Evolutionary conservation across 2,329 filamentous ascomycete genomes (phyloP).

Genomic region (Colletotrichum navitas): DNA sequence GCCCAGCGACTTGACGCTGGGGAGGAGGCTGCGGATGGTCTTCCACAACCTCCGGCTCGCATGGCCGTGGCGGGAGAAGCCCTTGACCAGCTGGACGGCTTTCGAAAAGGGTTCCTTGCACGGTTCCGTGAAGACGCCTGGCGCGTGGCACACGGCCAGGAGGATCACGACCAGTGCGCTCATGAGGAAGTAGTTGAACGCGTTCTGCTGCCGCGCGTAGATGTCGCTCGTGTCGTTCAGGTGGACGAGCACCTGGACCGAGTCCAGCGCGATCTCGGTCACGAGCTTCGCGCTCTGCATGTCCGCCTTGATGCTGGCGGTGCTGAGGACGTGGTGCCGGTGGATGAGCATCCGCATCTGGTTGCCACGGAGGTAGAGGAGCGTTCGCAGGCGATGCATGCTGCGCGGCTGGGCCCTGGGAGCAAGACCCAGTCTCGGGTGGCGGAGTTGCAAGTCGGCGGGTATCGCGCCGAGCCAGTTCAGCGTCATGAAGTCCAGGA

Average conservation of each 20-base stretch:
- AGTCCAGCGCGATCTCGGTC: constrained; percentile 52
- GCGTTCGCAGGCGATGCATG: constrained; percentile 56
- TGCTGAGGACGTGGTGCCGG: constrained; percentile 56
- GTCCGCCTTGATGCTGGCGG: constrained; percentile 53
- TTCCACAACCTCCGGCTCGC: constrained; percentile 53
- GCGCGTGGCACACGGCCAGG: constrained; percentile 60
- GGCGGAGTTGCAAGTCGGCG: constrained; percentile 52
- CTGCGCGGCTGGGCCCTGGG: constrained; percentile 51
- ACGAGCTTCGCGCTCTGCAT: constrained; percentile 53
- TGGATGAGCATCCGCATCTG: constrained; percentile 60
- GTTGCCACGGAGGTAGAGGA: constrained; percentile 60
- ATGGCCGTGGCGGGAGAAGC: constrained; percentile 50
- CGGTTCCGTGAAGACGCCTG: constrained; percentile 54
- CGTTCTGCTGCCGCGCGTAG: constrained; percentile 54
- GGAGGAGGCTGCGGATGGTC: constrained; percentile 51
- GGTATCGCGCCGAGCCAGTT: constrained; percentile 62
- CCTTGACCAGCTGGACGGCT: constrained; percentile 50
- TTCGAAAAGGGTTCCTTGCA: constrained; percentile 51
- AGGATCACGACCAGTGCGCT: constrained; percentile 56
- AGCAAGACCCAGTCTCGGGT: constrained; percentile 53
- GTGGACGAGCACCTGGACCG: constrained; percentile 53
- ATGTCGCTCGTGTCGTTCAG: constrained; percentile 53
- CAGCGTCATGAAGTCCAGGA: constrained; percentile 57
- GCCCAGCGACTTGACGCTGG: constrained; percentile 48
- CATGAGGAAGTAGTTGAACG: constrained; percentile 58